phyloP scores from a whole-genome alignment of 345 rosid species.

The Dipteronia sinensis region DNA sequence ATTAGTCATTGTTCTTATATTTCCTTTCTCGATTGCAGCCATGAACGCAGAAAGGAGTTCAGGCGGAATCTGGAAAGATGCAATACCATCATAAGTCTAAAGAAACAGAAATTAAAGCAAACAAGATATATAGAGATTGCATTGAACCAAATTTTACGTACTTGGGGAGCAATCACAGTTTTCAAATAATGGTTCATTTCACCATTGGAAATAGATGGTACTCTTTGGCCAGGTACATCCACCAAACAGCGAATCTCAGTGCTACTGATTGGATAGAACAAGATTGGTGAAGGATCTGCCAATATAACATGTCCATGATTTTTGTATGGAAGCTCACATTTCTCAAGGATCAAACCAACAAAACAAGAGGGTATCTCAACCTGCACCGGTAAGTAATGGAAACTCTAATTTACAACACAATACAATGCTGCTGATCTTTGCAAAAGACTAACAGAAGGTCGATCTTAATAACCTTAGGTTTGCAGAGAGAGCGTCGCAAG shows the following conservation, averaged over 20 bases:
- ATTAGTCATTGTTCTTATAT: conserved; percentile 9
- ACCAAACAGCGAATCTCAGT: background rate
- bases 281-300: conserved; percentile 4
- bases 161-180: conserved; percentile 14
- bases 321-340: background rate
- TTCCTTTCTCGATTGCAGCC: background rate
- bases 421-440: background rate
- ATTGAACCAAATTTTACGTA: background rate
- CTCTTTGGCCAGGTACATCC: background rate
- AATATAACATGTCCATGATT: background rate
- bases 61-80: conserved; percentile 7
- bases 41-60: background rate
- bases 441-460: background rate
- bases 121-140: background rate
- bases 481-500: background rate
- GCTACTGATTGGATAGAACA: conserved; percentile 5
- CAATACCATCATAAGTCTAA: background rate
- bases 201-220: conserved; percentile 15
- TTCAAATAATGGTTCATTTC: conserved; percentile 11
- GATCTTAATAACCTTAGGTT: background rate
- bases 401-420: background rate
- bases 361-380: conserved; percentile 10
- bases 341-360: conserved; percentile 8
- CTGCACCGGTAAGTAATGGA: background rate
- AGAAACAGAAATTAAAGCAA: background rate